A percentile compares a stretch with the other conserved stretches of the same genome.
Conservation (phyloP, 208 protist species). For the Trichomonas tenax region DNA sequence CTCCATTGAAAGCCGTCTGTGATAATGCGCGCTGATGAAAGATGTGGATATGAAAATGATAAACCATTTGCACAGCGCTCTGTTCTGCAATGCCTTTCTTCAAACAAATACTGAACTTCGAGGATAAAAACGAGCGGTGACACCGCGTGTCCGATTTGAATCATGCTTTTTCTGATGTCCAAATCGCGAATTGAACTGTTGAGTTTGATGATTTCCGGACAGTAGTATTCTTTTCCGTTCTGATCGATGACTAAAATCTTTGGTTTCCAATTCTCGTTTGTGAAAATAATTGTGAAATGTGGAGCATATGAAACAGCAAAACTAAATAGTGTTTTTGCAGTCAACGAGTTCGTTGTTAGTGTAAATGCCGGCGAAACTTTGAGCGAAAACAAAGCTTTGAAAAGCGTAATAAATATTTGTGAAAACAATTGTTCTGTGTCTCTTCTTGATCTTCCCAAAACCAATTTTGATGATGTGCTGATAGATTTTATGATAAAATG, state of each 20-base stretch:
- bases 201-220: not conserved
- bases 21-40: not conserved
- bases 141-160: not conserved
- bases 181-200: not conserved
- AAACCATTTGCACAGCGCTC: not conserved
- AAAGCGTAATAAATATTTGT: not conserved
- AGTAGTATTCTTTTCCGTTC: not conserved
- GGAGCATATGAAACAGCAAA: not conserved
- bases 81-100: not conserved
- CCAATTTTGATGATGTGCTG: not conserved
- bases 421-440: not conserved
- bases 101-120: not conserved
- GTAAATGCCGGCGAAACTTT: not conserved
- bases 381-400: not conserved
- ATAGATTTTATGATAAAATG: not conserved
- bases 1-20: not conserved
- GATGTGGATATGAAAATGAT: not conserved
- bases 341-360: not conserved
- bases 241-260: not conserved
- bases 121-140: not conserved
- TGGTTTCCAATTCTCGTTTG: not conserved
- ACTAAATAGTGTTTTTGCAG: not conserved
- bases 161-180: not conserved
- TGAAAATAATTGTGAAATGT: not conserved
- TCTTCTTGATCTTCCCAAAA: not conserved